Evolutionary conservation across 768 basidiomycete species (phyloP), one percentile per base, ranked within the genome.

Genomic region (Boletus patriciae): DNA sequence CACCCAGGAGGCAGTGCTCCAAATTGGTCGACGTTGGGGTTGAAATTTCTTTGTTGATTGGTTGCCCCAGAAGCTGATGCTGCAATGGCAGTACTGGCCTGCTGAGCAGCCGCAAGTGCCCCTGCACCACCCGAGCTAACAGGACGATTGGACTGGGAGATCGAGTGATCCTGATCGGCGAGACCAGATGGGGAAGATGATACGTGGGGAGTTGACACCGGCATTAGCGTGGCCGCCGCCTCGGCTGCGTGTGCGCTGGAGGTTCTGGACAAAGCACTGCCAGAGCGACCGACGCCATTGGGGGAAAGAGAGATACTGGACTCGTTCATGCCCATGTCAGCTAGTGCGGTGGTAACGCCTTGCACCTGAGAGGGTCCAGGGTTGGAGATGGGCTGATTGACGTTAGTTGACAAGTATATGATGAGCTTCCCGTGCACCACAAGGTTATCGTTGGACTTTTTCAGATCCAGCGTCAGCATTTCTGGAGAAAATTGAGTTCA

Each of bases 371-470:
- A 85, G 10, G 90, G 90, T 4, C 91, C 87, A 33, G 92, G 86
- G 71, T 92, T 94, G 63, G 83, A 79, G 64, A 95, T 92, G 36
- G 94, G 92, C 62, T 87, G 85, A 55, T 76, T 82, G 69, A 92
- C 80, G 68, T 98, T 95, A 47, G 97, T 98, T 18, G 94, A 95
- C 37, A 99, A 82, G 74, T 96, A 94, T 62, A 98, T 84, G 72
- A 98, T 95, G 62, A 99, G 84, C 76, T 98, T 98, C 46, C 97
- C 97, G 67, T 98, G 94, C 4, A 99, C 97, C 46, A 94, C 91
- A 27, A 97, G 84, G 70, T 97, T 95, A 74, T 99, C 97, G 65
- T 96, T 97, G n/a, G 95, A 98, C 75, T 96, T 96, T 79, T 98
- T 97, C 66, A 99, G 78, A 69, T 98, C 97, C 62, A 95, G 73